Base-by-base conservation (phyloP, 345 rosid species). In the Eucalyptus shirleyi region DNA sequence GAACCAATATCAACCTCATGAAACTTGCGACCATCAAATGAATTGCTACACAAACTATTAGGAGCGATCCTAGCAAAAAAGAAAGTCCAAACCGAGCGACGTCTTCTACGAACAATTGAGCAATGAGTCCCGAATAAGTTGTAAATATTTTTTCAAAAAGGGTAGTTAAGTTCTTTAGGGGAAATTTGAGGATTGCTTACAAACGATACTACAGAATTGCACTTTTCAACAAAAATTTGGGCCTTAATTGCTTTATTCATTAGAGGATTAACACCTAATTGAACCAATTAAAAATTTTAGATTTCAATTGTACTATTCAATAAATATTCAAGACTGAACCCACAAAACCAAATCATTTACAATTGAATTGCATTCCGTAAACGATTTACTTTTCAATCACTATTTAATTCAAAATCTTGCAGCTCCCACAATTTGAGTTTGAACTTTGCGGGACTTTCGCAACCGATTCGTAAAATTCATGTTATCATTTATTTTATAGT, bases 281-380 rank as follows among this genome's bases (percentile, higher is more conserved):
- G 83, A 77, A 37, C 5, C 5, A 37, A 21, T 37, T 37, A 40
- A 21, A 37, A 77, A 21, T 10, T 19, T 37, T 77, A 6, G 3
- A 37, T 37, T 13, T 10, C 3, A 4, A 19, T 3, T 3, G 3
- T 77, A 12, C 47, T 12, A 0, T 21, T 77, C 3, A 0, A 77
- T 11, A 3, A 19, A 40, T 77, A 21, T 77, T 21, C 7, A 40
- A 7, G 9, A 21, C 1, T 12, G 0, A 3, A 21, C 1, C 12
- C 5, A 21, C 2, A 4, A 77, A 21, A 77, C 12, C 2, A 12
- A 21, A 77, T 7, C 3, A 7, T 40, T 23, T 21, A 37, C 9
- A 40, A 37, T 0, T 77, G 1, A 21, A 21, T 37, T 12, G 6
- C 1, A 77, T 77, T 40, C 7, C 2, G 1, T 21, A 4, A 37